Percentiles rank a stretch among this genome's conserved stretches.
Conservation (phyloP, 306 rosid genomes). For the Inga leiocalycina region DNA sequence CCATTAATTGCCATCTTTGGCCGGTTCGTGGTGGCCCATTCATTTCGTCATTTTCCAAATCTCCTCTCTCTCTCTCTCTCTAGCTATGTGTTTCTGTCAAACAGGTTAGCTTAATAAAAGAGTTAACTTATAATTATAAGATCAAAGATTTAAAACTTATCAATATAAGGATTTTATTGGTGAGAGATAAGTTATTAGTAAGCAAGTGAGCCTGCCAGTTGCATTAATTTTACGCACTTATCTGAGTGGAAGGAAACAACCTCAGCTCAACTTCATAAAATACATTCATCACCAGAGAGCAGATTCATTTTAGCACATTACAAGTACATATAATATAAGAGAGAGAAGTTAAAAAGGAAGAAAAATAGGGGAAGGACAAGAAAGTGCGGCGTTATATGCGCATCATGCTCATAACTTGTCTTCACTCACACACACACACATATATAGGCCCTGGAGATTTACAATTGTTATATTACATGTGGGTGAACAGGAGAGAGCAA, state of each 20-base stretch:
- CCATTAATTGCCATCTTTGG: conserved; percentile 4
- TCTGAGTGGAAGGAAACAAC: background rate
- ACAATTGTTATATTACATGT: conserved; percentile 30
- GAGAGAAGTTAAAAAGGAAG: background rate
- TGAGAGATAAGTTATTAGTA: too few relatives aligned
- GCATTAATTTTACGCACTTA: background rate
- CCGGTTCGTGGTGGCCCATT: conserved; percentile 30
- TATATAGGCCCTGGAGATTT: background rate
- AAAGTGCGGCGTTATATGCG: conserved; percentile 51
- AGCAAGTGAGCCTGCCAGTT: too few relatives aligned
- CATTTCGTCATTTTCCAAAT: background rate
- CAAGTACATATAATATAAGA: too few relatives aligned
- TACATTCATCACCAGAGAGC: background rate
- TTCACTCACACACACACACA: background rate
- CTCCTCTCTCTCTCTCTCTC: background rate
- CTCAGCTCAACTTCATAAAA: background rate
- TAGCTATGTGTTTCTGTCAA: background rate
- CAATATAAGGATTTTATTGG: too few relatives aligned
- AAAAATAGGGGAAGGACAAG: background rate
- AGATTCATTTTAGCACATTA: too few relatives aligned
- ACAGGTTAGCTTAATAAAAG: too few relatives aligned
- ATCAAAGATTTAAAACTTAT: too few relatives aligned
- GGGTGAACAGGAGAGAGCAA: conserved; percentile 31
- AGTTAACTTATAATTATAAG: too few relatives aligned
- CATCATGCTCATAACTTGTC: conserved; percentile 44